Percentiles rank a stretch among this genome's conserved stretches.
These are phyloP conservation scores for Penicillium robsamsonii DNA, from an alignment of 495 filamentous ascomycete genomes.

Conservation along the genomic window DNA sequence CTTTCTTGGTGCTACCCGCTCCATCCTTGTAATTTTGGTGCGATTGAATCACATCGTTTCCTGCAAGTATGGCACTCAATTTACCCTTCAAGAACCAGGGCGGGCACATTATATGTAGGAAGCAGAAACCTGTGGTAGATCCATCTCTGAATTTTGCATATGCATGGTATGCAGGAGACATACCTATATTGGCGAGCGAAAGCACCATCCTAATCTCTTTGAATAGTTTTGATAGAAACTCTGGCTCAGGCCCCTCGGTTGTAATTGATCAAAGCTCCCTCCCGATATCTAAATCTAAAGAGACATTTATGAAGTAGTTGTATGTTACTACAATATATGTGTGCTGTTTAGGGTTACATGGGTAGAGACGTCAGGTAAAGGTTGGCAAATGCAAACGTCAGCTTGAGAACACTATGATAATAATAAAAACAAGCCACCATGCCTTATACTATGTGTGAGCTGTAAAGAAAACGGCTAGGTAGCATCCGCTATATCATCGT, in stretches of 20 bases:
- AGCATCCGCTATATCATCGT: too few relatives aligned
- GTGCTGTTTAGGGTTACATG: too few relatives aligned
- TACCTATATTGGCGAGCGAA: neutral
- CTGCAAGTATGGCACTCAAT: neutral
- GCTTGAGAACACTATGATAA: neutral
- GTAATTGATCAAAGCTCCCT: neutral
- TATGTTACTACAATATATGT: too few relatives aligned
- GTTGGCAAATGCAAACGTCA: too few relatives aligned
- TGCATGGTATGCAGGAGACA: constrained; percentile 3
- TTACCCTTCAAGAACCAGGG: neutral
- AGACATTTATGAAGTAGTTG: too few relatives aligned
- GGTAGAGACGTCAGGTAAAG: too few relatives aligned
- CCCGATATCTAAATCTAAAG: neutral
- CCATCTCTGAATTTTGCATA: neutral
- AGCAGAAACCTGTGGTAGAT: neutral
- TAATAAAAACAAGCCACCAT: neutral
- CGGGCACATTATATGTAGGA: neutral
- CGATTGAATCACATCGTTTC: neutral
- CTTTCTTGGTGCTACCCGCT: neutral
- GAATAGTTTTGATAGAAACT: neutral
- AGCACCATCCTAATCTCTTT: neutral
- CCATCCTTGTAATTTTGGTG: neutral
- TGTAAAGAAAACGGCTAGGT: too few relatives aligned
- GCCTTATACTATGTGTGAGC: too few relatives aligned
- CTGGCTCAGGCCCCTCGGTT: neutral